phyloP scores from a whole-genome alignment of 1,139 yeast genomes.

The Lodderomyces jiufengensis region DNA sequence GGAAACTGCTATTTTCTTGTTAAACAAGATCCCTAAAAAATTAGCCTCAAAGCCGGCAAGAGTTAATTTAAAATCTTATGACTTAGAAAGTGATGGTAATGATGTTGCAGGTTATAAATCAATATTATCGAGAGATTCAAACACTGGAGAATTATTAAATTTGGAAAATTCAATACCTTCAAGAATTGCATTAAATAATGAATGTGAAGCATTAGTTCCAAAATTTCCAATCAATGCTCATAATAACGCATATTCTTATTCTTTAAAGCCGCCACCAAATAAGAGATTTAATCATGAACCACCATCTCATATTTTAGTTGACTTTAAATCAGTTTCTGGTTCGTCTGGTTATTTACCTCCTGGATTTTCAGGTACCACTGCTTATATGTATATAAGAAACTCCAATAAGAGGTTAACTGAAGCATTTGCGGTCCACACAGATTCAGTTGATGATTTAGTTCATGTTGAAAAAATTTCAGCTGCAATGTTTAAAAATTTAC shows the following conservation, averaged over 20 bases:
- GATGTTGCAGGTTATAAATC: slow-evolving; percentile 80
- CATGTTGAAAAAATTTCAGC: slow-evolving; percentile 69
- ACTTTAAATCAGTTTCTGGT: slow-evolving; percentile 69
- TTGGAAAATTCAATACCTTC: slow-evolving; percentile 45
- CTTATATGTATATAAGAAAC: slow-evolving; percentile 70
- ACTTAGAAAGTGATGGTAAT: slow-evolving; percentile 40
- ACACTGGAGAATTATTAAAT: slow-evolving; percentile 60
- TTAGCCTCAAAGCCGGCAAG: slow-evolving; percentile 48
- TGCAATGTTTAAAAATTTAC: slow-evolving; percentile 75
- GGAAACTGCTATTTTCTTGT: slow-evolving; percentile 56
- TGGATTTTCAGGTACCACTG: slow-evolving; percentile 69
- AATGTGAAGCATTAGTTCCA: slow-evolving; percentile 69
- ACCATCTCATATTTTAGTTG: slow-evolving; percentile 78
- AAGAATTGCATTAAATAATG: slow-evolving; percentile 64
- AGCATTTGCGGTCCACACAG: slow-evolving; percentile 69
- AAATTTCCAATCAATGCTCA: slow-evolving; percentile 59
- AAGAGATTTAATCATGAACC: slow-evolving; percentile 47
- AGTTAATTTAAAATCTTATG: slow-evolving; percentile 36
- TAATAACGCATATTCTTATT: slow-evolving; percentile 27
- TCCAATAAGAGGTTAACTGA: slow-evolving; percentile 68
- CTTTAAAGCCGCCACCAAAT: slow-evolving; percentile 44
- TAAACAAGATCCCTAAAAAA: slow-evolving; percentile 66
- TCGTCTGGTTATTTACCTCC: slow-evolving; percentile 60
- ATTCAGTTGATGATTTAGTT: slow-evolving; percentile 55
- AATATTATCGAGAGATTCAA: slow-evolving; percentile 58